Evolutionary conservation across 225 moss, liverwort and hornwort species (phyloP).

Genomic region (Marchantia polymorpha): DNA sequence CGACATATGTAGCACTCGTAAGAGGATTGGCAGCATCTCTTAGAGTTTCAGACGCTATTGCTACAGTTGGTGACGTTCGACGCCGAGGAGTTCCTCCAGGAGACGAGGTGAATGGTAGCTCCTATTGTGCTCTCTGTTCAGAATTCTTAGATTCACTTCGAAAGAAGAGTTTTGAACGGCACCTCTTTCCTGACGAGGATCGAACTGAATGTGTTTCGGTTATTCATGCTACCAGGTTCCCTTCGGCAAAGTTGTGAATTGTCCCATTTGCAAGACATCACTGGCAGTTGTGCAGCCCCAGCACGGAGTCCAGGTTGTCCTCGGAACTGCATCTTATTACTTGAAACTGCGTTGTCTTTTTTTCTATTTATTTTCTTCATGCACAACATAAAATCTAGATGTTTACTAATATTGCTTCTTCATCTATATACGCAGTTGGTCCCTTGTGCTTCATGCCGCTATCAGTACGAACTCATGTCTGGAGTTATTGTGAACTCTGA

Average conservation of each 20-base stretch:
- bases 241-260: constrained; percentile 89
- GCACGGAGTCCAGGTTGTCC: constrained; percentile 84
- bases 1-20: constrained; percentile 77
- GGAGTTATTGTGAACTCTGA: constrained; percentile 74
- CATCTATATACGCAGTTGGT: constrained; percentile 52
- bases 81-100: constrained; percentile 95
- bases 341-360: too few species aligned
- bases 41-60: constrained; percentile 85
- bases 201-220: background rate
- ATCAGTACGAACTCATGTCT: constrained; percentile 95
- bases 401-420: background rate
- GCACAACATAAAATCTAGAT: background rate
- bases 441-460: constrained; percentile 90
- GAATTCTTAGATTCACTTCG: background rate
- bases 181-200: background rate
- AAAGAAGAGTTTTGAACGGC: background rate
- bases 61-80: constrained; percentile 73
- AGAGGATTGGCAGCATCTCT: constrained; percentile 88
- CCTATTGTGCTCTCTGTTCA: background rate
- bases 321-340: background rate
- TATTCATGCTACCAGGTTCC: constrained; percentile 65
- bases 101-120: constrained; percentile 65
- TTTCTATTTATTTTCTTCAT: background rate
- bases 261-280: constrained; percentile 88
- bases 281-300: constrained; percentile 96